A percentile compares a stretch with the other conserved stretches of the same genome.
These are phyloP conservation scores for Xylaria sp. DNA, from an alignment of 2,329 filamentous ascomycete genomes.

Conservation along the genomic window DNA sequence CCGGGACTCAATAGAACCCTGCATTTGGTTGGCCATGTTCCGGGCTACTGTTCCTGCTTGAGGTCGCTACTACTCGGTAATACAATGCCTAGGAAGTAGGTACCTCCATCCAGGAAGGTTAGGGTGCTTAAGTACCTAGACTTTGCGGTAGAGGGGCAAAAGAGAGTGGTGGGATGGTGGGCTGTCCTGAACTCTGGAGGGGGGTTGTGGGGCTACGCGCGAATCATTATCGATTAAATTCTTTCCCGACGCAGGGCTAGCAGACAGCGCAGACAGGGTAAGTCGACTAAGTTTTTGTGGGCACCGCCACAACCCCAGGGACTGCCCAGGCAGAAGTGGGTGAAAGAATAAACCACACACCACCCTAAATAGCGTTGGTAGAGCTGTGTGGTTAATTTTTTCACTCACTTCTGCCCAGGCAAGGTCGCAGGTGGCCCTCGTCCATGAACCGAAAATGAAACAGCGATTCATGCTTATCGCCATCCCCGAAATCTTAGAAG, in stretches of 20 bases:
- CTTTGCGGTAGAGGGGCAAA: slow-evolving; percentile 33
- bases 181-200: slow-evolving; percentile 12
- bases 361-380: no score
- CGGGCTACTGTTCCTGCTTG: no score
- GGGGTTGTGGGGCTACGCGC: slow-evolving; percentile 15
- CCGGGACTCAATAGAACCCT: not conserved
- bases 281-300: slow-evolving; percentile 14
- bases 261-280: not conserved
- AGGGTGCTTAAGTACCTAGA: not conserved
- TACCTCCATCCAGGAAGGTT: not conserved
- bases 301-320: slow-evolving; percentile 4
- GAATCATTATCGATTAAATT: slow-evolving; percentile 28
- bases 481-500: slow-evolving; percentile 6
- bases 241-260: not conserved
- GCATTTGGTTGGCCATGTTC: not conserved
- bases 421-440: no score
- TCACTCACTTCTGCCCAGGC: no score
- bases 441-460: slow-evolving; percentile 2
- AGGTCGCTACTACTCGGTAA: not conserved
- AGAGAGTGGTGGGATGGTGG: slow-evolving; percentile 35
- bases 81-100: not conserved
- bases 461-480: slow-evolving; percentile 13
- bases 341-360: no score
- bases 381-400: no score
- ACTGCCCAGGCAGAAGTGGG: no score